Base-by-base conservation (phyloP, 345 rosid species). In the Psidium friedrichsthalianum region DNA sequence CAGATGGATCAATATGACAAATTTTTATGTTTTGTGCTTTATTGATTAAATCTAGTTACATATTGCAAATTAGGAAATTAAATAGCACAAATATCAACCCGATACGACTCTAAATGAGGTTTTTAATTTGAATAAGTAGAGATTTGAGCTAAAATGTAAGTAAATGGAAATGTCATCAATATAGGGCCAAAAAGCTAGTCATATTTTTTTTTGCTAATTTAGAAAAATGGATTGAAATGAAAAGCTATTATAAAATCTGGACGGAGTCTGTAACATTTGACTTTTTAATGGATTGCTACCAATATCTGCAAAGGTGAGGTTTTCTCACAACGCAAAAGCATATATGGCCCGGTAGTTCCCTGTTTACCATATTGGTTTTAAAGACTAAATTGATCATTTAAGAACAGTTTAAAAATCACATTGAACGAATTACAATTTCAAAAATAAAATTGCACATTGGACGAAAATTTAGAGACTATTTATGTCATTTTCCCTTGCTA, bases 351-450 rank as follows among this genome's bases (percentile, higher is more conserved):
- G 13, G 4, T 51, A 51, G 52, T 51, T 10, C 12, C 4, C 11
- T 51, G 52, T 51, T 51, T 51, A 11, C 52, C 0, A 3, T 3
- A 51, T 51, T 51, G 14, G 12, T 51, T 51, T 51, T 51, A 29
- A 4, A 0, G 1, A 64, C 44, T 64, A 64, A 4, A 32, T 64
- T 32, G 3, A 64, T 16, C 3, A 8, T 55, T 18, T 55, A 55
- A 8, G 22, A 3, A 0, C 2, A 8, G 22, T 29, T 8, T 3
- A 16, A 64, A 6, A 29, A 32, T 0, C 22, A 4, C 1, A 32
- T 64, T 64, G 11, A 29, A 29, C 3, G 11, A 29, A 64, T 64
- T 32, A 64, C 3, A 64, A 9, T 29, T 64, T 64, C 11, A 64
- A 29, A 5, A 29, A 3, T 21, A 6, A 32, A 42, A 64, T 7